phyloP scores from a whole-genome alignment of 202 grass and related monocot genomes.

The Schoenoplectus triqueter region DNA sequence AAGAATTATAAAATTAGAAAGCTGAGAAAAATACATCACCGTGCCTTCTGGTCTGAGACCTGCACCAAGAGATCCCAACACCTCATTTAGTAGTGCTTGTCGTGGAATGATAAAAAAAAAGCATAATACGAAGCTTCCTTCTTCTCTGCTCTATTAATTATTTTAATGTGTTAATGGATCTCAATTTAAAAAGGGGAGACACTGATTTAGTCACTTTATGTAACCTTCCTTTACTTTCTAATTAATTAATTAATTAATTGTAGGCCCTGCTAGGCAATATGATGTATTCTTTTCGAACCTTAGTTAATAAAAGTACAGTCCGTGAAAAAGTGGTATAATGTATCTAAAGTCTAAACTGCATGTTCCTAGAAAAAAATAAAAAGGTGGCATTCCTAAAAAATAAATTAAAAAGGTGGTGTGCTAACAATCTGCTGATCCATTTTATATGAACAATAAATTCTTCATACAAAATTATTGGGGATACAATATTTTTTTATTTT shows the following conservation, averaged over 20 bases:
- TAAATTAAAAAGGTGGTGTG: not conserved
- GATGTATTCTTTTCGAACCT: not conserved
- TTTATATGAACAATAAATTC: too few species aligned
- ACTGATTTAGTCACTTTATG: conserved; percentile 19
- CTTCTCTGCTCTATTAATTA: conserved; percentile 20
- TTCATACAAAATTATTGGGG: too few species aligned
- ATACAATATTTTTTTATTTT: too few species aligned
- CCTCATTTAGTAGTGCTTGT: conserved; percentile 18
- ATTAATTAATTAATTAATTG: not conserved
- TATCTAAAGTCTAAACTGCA: not conserved
- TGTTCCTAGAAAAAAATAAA: not conserved
- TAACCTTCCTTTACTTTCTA: not conserved
- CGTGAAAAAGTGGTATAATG: not conserved
- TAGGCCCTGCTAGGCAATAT: conserved; percentile 7
- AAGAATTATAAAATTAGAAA: conserved; percentile 7
- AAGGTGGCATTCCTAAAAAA: not conserved
- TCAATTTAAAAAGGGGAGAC: not conserved
- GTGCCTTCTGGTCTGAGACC: conserved; percentile 22
- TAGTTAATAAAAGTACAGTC: not conserved
- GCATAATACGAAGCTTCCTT: conserved; percentile 28
- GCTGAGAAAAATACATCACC: not conserved
- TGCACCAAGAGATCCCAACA: conserved; percentile 26
- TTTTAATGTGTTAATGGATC: not conserved
- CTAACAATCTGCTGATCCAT: too few species aligned
- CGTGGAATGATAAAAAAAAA: not conserved